Base-by-base conservation (phyloP, 768 basidiomycete species). In the Suillus paluster region DNA sequence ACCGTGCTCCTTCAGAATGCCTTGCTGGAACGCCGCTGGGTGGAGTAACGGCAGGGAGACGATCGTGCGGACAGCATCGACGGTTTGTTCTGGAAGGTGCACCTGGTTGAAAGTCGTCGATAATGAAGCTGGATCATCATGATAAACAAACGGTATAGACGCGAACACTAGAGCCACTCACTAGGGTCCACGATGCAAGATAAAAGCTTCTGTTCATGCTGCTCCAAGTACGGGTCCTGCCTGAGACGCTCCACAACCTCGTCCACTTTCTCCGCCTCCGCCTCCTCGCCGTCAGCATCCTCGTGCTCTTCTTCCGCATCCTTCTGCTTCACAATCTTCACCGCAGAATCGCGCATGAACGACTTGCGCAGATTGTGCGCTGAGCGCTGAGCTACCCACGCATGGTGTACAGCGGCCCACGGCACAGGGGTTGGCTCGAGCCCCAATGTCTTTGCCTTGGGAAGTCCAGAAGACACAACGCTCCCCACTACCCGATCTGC, bases 21-120 rank as follows among this genome's bases (percentile, higher is more conserved):
- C 95, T 70, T 86, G 86, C 67, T 88, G 84, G 78, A 98, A 98
- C 1, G 95, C 95, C 38, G 85, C 79, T 9, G 95, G 95, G 70
- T 94, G 86, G 27, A 98, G 80, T 46, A 98, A 77, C 0, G 96
- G 95, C 25, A 98, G 76, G 2, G 94, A 95, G 11, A 97, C 94
- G 59, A 97, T 86, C 0, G 94, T 95, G 66, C 96, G 86, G 46
- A 98, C 88, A 25, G 94, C 91, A 74, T 98, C 95, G 53, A 97
- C 91, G 0, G 95, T 97, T 71, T 90, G 89, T 19, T 85, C 74
- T 11, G 95, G 95, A 46, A 98, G 83, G 73, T 96, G 94, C 27
- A 97, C 95, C 65, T 95, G 90, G 57, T 80, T 81, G 74, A 97
- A 97, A 0, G 91, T 87, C 9, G 95, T 96, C 14, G 89, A 84